Base-by-base conservation (phyloP, 2,329 filamentous ascomycete species). In the Trichoderma semiorbis region DNA sequence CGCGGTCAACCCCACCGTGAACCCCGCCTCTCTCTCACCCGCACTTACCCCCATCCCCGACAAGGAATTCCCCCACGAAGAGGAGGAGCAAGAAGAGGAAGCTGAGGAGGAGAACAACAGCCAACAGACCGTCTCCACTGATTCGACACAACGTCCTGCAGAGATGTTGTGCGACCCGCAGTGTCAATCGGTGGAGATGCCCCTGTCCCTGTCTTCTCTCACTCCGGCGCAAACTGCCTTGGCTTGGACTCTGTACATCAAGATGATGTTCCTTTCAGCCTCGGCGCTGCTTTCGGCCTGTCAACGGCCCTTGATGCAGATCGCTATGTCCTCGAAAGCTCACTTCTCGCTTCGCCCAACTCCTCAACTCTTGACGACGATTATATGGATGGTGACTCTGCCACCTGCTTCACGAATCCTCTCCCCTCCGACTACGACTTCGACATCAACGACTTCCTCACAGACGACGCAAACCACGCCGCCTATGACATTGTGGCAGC, bases 91-190 rank as follows among this genome's bases (percentile, higher is more conserved):
- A 50, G 36, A 57, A 62, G 28, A 60, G 6, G 57, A 34, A 36
- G 71, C 71, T 39, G 73, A 74, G 66, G 43, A 47, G 21, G 39
- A 18, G 34, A 73, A 74, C 70, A 39, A 73, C 71, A 74, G 62
- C 61, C 76, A 81, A 76, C 73, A 74, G 73, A 77, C 75, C 66
- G 78, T 83, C 85, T 88, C 91, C 85, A 88, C 93, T 90, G 93
- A 97, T 89, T 85, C 90, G 96, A 96, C 95, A 98, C 96, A 98
- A 98, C 95, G 97, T 97, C 95, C 96, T 98, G 96, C 96, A 88
- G 96, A 89, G 95, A 92, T 98, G 95, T 98, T 98, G 96, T 98
- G 92, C 83, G 96, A 97, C 96, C 96, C 97, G 96, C 96, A 92
- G 96, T 99, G 96, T 98, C 96, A 91, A 95, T 95, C 90, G 92